A percentile compares a stretch with the other conserved stretches of the same genome.
Evolutionary conservation across 352 stramenopile genomes (phyloP).

Genomic region (Globisporangium nagaii): DNA sequence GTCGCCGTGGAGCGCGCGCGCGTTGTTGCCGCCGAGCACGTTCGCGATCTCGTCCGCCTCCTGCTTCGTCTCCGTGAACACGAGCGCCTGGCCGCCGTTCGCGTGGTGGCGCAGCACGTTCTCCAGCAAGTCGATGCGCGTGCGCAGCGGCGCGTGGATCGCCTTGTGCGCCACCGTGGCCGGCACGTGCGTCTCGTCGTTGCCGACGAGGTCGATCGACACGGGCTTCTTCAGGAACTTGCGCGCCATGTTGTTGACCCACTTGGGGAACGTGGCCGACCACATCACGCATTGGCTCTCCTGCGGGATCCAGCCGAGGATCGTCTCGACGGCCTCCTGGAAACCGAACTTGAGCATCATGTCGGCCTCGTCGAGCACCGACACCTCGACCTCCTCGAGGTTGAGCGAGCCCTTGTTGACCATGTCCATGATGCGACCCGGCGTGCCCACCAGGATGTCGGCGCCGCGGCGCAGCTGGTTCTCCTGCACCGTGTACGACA

Average conservation of each 20-base stretch:
- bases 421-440: constrained; percentile 96
- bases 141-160: constrained; percentile 84
- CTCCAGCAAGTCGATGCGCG: constrained; percentile 57
- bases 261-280: constrained; percentile 94
- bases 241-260: constrained; percentile 91
- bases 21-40: constrained; percentile 54
- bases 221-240: constrained; percentile 92
- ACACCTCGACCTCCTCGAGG: constrained; percentile 85
- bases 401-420: constrained; percentile 91
- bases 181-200: constrained; percentile 77
- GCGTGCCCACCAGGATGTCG: constrained; percentile 95
- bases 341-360: constrained; percentile 99
- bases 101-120: constrained; percentile 65
- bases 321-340: constrained; percentile 95
- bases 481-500: constrained; percentile 92
- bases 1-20: constrained; percentile 68
- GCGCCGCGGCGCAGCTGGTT: constrained; percentile 84
- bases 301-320: constrained; percentile 81
- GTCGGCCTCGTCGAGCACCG: constrained; percentile 95
- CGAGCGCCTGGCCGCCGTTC: constrained; percentile 82
- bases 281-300: constrained; percentile 93
- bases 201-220: constrained; percentile 93
- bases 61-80: constrained; percentile 98
- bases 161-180: constrained; percentile 90
- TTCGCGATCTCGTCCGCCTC: constrained; percentile 94